Conservation (phyloP, 2,329 filamentous ascomycete species). For the Byssochlamys sp. region DNA sequence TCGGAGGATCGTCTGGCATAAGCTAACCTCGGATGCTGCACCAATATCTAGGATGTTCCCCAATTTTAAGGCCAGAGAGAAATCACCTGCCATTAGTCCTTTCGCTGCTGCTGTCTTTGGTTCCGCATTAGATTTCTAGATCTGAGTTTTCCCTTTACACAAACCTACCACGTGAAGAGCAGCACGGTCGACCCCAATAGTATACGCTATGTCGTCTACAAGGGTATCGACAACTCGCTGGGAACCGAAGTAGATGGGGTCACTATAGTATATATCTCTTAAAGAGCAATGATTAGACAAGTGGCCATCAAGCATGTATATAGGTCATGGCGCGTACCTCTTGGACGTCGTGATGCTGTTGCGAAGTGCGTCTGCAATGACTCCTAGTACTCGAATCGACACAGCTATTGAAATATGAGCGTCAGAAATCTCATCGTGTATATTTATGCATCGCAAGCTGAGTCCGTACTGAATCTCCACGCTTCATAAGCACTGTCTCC, state of each 20-base stretch:
- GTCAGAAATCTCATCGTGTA: neutral
- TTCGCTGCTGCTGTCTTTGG: constrained; percentile 34
- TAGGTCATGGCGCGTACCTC: constrained; percentile 31
- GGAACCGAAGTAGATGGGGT: constrained; percentile 49
- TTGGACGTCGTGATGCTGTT: constrained; percentile 46
- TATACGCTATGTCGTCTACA: constrained; percentile 53
- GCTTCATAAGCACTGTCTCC: constrained; percentile 47
- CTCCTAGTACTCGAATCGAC: constrained; percentile 45
- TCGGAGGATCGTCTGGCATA: constrained; percentile 18
- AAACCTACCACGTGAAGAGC: constrained; percentile 47
- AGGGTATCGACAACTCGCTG: constrained; percentile 50
- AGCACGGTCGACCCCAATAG: constrained; percentile 46
- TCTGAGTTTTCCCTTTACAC: neutral
- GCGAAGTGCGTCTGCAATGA: constrained; percentile 45
- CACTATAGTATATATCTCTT: constrained; percentile 56
- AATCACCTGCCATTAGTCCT: constrained; percentile 33
- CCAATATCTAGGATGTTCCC: constrained; percentile 21
- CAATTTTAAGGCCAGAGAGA: constrained; percentile 15
- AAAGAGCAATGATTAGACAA: neutral
- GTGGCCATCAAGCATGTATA: neutral
- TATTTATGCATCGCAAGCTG: neutral
- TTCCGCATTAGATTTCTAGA: neutral
- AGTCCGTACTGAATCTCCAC: constrained; percentile 39
- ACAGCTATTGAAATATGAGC: constrained; percentile 34
- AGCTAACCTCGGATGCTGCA: constrained; percentile 31